Evolutionary conservation across 352 stramenopile genomes (phyloP).

Genomic region (Vaucheria bursata): DNA sequence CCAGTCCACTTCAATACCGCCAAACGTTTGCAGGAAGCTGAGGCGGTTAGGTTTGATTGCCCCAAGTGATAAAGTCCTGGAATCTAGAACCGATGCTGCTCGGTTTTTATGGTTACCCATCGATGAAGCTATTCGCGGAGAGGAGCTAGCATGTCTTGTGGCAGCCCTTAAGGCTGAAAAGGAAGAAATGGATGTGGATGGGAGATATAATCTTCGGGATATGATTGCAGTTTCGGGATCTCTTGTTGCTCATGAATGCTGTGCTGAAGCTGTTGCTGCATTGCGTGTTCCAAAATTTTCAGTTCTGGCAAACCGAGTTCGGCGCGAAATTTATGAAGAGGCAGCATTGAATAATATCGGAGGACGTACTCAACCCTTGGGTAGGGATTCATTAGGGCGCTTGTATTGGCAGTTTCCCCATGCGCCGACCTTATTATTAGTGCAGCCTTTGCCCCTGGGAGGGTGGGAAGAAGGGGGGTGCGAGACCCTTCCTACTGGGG

Average conservation of each 20-base stretch:
- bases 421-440: background rate
- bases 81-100: background rate
- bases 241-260: slow-evolving; percentile 16
- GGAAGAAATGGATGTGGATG: background rate
- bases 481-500: background rate
- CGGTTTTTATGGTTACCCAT: background rate
- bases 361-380: slow-evolving; percentile 11
- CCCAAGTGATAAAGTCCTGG: too few species aligned
- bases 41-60: too few species aligned
- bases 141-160: background rate
- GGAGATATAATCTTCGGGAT: background rate
- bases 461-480: background rate
- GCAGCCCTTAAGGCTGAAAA: background rate
- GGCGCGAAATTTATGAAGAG: background rate
- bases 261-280: slow-evolving; percentile 12
- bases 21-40: too few species aligned
- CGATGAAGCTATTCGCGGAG: background rate
- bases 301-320: background rate
- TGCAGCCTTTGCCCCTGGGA: background rate
- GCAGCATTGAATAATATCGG: background rate
- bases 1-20: too few species aligned
- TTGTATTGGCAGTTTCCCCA: background rate
- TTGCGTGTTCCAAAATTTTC: background rate
- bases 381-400: background rate
- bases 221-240: slow-evolving; percentile 7